Conservation (phyloP, 495 filamentous ascomycete species). For the Amniculicola lignicola region DNA sequence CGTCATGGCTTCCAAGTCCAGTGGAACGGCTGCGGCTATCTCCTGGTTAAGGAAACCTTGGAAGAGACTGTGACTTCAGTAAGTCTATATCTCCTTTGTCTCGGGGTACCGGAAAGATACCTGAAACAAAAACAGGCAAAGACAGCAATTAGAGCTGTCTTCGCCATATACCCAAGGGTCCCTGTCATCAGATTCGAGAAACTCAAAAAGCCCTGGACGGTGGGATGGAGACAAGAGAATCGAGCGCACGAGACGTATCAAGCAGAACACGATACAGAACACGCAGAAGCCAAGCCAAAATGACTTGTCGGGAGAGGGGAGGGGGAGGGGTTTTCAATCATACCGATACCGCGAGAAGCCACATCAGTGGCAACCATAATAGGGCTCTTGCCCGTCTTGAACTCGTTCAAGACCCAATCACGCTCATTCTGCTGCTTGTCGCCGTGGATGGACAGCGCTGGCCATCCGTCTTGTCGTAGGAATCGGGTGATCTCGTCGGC, state of each 20-base stretch:
- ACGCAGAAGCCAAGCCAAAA: conserved; percentile 55
- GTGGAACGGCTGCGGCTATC: conserved; percentile 49
- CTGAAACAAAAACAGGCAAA: conserved; percentile 69
- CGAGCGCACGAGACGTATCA: conserved; percentile 73
- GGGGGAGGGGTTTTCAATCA: conserved; percentile 65
- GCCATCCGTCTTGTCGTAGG: conserved; percentile 98
- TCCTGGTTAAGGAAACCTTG: conserved; percentile 71
- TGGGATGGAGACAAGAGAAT: conserved; percentile 71
- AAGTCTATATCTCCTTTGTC: conserved; percentile 70
- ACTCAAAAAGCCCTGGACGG: conserved; percentile 79
- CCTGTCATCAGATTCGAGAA: conserved; percentile 67
- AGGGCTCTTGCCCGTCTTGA: conserved; percentile 93
- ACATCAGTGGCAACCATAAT: conserved; percentile 99
- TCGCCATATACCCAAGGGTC: conserved; percentile 84
- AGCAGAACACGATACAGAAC: conserved; percentile 78
- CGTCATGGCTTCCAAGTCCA: conserved; percentile 38
- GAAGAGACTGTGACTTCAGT: conserved; percentile 59
- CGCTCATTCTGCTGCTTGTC: conserved; percentile 99
- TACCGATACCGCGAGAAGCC: conserved; percentile 99
- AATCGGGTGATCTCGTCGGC: conserved; percentile 98
- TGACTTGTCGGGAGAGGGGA: conserved; percentile 43
- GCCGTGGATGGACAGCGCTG: conserved; percentile 96
- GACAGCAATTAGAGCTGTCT: no score
- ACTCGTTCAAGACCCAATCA: conserved; percentile 99
- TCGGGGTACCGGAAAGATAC: conserved; percentile 68